Conservation (phyloP, 1,284 basidiomycete species). For the Abortiporus biennis region DNA sequence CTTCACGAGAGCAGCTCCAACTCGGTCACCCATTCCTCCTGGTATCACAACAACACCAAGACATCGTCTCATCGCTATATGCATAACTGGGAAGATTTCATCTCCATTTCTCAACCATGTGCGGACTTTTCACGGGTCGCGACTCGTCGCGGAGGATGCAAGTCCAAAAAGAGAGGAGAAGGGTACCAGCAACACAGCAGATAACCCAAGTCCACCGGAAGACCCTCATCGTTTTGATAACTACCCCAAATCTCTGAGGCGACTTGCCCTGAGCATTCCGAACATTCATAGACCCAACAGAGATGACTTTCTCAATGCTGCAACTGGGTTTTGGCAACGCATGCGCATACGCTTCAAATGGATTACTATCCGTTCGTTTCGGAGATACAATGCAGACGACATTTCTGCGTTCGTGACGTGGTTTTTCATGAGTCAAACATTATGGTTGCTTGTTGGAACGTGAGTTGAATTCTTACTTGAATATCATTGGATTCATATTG, state of each 20-base stretch:
- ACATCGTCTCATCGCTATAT: no score
- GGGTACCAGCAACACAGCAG: neutral
- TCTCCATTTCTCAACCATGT: neutral
- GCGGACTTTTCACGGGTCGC: neutral
- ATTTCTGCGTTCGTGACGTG: slow-evolving; percentile 95
- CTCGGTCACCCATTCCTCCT: neutral
- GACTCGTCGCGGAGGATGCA: neutral
- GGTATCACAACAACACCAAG: neutral
- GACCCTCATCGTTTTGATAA: slow-evolving; percentile 47
- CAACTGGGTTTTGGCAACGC: slow-evolving; percentile 88
- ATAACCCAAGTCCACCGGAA: slow-evolving; percentile 1
- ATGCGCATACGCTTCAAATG: slow-evolving; percentile 93
- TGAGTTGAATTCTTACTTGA: slow-evolving; percentile 35
- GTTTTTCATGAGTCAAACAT: slow-evolving; percentile 89
- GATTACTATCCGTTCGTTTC: slow-evolving; percentile 95
- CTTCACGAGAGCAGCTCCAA: neutral
- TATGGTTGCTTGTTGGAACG: slow-evolving; percentile 95
- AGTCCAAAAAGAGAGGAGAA: neutral
- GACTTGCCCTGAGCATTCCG: slow-evolving; percentile 67
- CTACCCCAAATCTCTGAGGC: slow-evolving; percentile 76
- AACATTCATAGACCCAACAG: slow-evolving; percentile 79
- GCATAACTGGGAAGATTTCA: neutral
- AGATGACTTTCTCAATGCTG: slow-evolving; percentile 84
- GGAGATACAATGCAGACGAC: slow-evolving; percentile 95
- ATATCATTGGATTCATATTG: neutral